Evolutionary conservation across 768 basidiomycete genomes (phyloP).

Genomic region (Paxillus ammoniavirescens): DNA sequence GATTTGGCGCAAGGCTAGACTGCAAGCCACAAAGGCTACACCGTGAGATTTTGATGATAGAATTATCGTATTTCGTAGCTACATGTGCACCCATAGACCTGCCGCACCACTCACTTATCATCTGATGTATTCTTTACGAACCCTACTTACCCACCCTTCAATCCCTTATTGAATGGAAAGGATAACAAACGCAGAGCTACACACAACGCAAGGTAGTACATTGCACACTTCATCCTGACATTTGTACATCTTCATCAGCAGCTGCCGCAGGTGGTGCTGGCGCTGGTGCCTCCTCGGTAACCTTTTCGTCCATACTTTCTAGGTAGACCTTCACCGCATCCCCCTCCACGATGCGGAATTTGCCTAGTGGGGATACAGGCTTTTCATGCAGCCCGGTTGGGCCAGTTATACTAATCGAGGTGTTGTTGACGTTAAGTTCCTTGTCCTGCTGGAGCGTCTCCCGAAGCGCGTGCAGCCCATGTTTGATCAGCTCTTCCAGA

Average conservation of each 20-base stretch:
- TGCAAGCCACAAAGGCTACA: constrained; percentile 14
- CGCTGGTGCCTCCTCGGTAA: constrained; percentile 39
- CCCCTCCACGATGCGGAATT: constrained; percentile 89
- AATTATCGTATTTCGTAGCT: constrained; percentile 2
- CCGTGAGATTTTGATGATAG: constrained; percentile 1
- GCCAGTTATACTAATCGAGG: constrained; percentile 91
- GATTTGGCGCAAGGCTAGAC: constrained; percentile 49
- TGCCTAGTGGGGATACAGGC: constrained; percentile 47
- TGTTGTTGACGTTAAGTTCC: constrained; percentile 89
- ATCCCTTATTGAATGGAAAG: constrained; percentile 3
- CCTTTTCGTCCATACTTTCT: constrained; percentile 75
- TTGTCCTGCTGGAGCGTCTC: constrained; percentile 99
- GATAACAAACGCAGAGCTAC: neutral
- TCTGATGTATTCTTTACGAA: neutral
- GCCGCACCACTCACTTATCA: constrained; percentile 26
- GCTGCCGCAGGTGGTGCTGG: constrained; percentile 38
- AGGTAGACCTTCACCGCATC: constrained; percentile 74
- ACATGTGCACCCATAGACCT: constrained; percentile 11
- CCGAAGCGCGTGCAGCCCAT: constrained; percentile 91
- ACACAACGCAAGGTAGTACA: constrained; percentile 13
- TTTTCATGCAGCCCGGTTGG: constrained; percentile 60
- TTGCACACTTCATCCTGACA: constrained; percentile 56
- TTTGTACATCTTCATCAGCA: constrained; percentile 79
- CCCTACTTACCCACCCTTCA: neutral
- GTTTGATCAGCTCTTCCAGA: constrained; percentile 84